Evolutionary conservation across 352 stramenopile genomes (phyloP), one percentile per base, ranked within the genome.

Genomic region (Phytophthora pisi): DNA sequence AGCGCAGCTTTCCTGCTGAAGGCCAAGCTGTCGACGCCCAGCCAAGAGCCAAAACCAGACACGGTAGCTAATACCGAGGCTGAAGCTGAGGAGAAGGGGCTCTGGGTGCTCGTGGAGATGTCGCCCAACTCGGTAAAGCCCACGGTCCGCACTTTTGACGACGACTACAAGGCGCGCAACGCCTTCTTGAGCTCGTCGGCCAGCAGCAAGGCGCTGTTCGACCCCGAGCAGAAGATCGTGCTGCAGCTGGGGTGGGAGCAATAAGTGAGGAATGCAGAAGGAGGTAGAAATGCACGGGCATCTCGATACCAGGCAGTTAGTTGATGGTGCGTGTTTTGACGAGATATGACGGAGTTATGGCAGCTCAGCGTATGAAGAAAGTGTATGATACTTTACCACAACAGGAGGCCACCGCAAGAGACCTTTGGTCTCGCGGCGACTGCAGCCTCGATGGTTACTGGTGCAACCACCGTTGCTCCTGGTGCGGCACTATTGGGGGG

Each of bases 131-230:
- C 31, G 15, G 50, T 34, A 11, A 51, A 65, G 34, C 47, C 45
- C 24, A 31, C 18, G 5, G 24, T 58, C 13, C 24, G 42, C 50
- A 59, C 31, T 1, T 67, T 73, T 36, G 50, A 52, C 7, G 55
- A 70, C 51, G 64, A 73, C 30, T 50, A 57, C 45, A 65, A 61
- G 45, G 69, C 64, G 4, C 64, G 58, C 59, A 61, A 70, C n/a
- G 64, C 64, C 24, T 73, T 64, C 50, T 55, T 51, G 26, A 62
- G 57, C 55, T 71, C 56, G 13, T 24, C 26, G 11, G 58, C 56
- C n/a, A 62, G 15, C 45, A 68, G 42, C 23, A 75, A 75, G 52
- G 57, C 36, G 38, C 31, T 75, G 20, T 67, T 64, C 46, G 46
- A 72, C 11, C 45, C 56, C 4, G 52, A 71, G 13, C 18, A 53